A percentile compares a stretch with the other conserved stretches of the same genome.
Evolutionary conservation across 2,329 filamentous ascomycete species (phyloP).

Genomic region (Leptographium flavum): DNA sequence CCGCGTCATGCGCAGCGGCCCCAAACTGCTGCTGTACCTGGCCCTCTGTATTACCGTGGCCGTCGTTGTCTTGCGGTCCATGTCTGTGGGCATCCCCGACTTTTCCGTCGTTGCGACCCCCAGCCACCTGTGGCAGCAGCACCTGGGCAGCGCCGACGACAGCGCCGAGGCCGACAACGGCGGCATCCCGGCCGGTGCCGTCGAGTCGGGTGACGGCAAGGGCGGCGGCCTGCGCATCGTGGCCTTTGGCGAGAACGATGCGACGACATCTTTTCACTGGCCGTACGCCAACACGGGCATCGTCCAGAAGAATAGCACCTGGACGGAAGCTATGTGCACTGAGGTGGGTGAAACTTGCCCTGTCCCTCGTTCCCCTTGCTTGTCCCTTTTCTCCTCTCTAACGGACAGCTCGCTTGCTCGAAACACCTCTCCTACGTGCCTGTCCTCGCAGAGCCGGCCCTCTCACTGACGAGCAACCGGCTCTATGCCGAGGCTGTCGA

Average conservation of each 20-base stretch:
- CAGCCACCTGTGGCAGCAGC: conserved; percentile 10
- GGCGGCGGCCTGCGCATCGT: conserved; percentile 30
- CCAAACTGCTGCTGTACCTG: conserved; percentile 15
- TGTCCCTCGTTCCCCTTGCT: neutral
- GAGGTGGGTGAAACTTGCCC: conserved; percentile 22
- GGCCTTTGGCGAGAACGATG: conserved; percentile 36
- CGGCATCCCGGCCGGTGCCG: too few species aligned
- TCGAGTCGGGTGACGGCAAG: too few species aligned
- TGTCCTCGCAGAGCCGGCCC: conserved; percentile 2
- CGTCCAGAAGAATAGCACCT: conserved; percentile 17
- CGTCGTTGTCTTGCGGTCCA: conserved; percentile 12
- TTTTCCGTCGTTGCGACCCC: conserved; percentile 9
- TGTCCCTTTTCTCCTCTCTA: neutral
- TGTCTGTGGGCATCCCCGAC: conserved; percentile 12
- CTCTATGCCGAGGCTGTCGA: conserved; percentile 34
- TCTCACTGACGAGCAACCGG: conserved; percentile 37
- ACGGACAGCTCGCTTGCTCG: conserved; percentile 28
- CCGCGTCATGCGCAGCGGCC: conserved; percentile 16
- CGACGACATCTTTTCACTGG: conserved; percentile 19
- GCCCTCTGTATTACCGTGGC: conserved; percentile 11
- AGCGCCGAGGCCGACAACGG: too few species aligned
- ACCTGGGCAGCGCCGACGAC: neutral
- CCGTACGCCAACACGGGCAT: conserved; percentile 10
- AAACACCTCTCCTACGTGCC: conserved; percentile 32
- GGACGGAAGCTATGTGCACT: conserved; percentile 34